Conservation (phyloP, 305 asterid genomes). For the Fraxinus platypoda region DNA sequence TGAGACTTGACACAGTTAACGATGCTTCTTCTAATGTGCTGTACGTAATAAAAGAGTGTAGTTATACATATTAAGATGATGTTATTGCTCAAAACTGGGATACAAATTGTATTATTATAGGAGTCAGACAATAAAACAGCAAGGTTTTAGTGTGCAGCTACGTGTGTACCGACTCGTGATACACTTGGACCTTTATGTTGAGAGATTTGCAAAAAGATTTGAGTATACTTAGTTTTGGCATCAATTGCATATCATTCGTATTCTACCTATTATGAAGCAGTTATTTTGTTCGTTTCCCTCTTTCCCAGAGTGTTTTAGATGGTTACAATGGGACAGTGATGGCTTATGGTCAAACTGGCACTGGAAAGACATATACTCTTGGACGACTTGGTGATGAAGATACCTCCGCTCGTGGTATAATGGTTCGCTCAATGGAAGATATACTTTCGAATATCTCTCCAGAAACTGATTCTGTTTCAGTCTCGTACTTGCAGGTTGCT, state of each 20-base stretch:
- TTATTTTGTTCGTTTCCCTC: constrained; percentile 15
- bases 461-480: constrained; percentile 72
- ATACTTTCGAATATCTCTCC: constrained; percentile 72
- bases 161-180: not conserved
- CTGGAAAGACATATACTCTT: constrained; percentile 96
- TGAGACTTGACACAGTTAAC: not conserved
- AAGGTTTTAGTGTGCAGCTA: not conserved
- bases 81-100: not conserved
- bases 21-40: constrained; percentile 10
- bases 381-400: constrained; percentile 97
- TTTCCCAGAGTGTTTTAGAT: constrained; percentile 80
- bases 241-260: not conserved
- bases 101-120: not conserved
- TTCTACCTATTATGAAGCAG: not conserved
- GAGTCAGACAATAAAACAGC: not conserved
- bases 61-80: constrained; percentile 5
- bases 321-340: constrained; percentile 99
- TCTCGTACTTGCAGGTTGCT: constrained; percentile 92
- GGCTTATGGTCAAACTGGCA: constrained; percentile 99
- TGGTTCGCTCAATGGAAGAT: constrained; percentile 99
- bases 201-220: not conserved
- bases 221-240: constrained; percentile 17
- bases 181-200: constrained; percentile 5
- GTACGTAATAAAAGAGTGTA: not conserved
- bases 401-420: constrained; percentile 95